Conservation (phyloP, 1,284 basidiomycete species). For the Tylopilus sp. region DNA sequence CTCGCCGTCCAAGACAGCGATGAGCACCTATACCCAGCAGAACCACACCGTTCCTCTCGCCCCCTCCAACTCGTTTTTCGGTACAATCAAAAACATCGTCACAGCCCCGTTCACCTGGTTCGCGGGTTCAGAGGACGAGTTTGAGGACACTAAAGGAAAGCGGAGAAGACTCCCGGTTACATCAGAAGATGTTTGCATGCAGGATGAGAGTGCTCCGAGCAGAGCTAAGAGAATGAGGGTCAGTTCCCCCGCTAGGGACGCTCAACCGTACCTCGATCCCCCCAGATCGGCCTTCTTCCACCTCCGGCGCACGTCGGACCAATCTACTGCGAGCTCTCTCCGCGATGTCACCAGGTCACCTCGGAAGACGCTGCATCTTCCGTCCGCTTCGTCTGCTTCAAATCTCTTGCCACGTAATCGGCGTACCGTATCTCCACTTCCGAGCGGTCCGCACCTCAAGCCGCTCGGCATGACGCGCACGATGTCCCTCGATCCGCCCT, state of each 20-base stretch:
- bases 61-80: slow-evolving; percentile 65
- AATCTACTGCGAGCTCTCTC: not conserved
- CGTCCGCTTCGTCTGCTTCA: slow-evolving; percentile 44
- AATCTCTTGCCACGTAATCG: slow-evolving; percentile 45
- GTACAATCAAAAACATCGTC: slow-evolving; percentile 72
- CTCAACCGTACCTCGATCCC: slow-evolving; percentile 64
- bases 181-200: slow-evolving; percentile 44
- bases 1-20: slow-evolving; percentile 34
- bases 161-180: slow-evolving; percentile 53
- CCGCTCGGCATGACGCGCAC: slow-evolving; percentile 57
- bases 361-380: slow-evolving; percentile 39
- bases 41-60: slow-evolving; percentile 41
- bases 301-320: slow-evolving; percentile 31
- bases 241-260: slow-evolving; percentile 55
- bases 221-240: slow-evolving; percentile 67
- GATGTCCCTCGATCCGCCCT: slow-evolving; percentile 73
- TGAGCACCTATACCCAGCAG: slow-evolving; percentile 45
- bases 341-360: slow-evolving; percentile 37
- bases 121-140: slow-evolving; percentile 57
- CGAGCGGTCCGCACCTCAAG: slow-evolving; percentile 38
- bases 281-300: slow-evolving; percentile 57
- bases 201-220: slow-evolving; percentile 42
- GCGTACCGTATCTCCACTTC: slow-evolving; percentile 53
- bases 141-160: slow-evolving; percentile 60
- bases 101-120: slow-evolving; percentile 74